Evolutionary conservation across 305 asterid species (phyloP).

Genomic region (Striga hermonthica): DNA sequence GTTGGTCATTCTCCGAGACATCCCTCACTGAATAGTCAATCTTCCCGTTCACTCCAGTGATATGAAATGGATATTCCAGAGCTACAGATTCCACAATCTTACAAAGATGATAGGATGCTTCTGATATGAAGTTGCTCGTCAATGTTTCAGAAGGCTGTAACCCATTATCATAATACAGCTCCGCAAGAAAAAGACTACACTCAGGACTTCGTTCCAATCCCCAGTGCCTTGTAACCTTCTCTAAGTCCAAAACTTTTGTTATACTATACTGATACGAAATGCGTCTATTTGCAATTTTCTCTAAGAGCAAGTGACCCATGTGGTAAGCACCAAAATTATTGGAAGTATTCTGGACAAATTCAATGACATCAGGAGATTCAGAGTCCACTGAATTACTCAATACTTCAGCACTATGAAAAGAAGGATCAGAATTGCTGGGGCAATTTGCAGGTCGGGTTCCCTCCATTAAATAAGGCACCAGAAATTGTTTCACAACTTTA

Average conservation of each 20-base stretch:
- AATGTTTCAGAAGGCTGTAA: slow-evolving; percentile 53
- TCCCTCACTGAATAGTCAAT: slow-evolving; percentile 35
- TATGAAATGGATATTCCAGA: slow-evolving; percentile 54
- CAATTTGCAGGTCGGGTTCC: slow-evolving; percentile 43
- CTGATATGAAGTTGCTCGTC: slow-evolving; percentile 54
- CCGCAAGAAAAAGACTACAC: slow-evolving; percentile 88
- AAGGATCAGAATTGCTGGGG: slow-evolving; percentile 36
- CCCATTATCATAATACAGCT: slow-evolving; percentile 87
- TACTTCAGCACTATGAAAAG: slow-evolving; percentile 42
- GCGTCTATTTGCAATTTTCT: slow-evolving; percentile 64
- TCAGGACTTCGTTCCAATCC: slow-evolving; percentile 79
- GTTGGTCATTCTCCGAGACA: slow-evolving; percentile 39
- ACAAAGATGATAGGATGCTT: slow-evolving; percentile 85
- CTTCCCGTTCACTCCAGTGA: slow-evolving; percentile 38
- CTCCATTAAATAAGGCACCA: slow-evolving; percentile 59
- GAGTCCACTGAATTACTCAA: slow-evolving; percentile 46
- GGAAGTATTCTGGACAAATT: slow-evolving; percentile 56
- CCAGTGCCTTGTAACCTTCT: slow-evolving; percentile 80
- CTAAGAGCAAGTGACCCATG: slow-evolving; percentile 77
- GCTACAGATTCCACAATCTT: slow-evolving; percentile 83
- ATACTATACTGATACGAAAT: slow-evolving; percentile 54
- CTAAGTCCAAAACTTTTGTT: slow-evolving; percentile 73
- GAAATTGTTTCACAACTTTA: slow-evolving; percentile 69
- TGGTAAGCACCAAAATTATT: slow-evolving; percentile 80
- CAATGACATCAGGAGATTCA: slow-evolving; percentile 58